Evolutionary conservation across 768 basidiomycete genomes (phyloP).

Genomic region (Russula ochroleuca): DNA sequence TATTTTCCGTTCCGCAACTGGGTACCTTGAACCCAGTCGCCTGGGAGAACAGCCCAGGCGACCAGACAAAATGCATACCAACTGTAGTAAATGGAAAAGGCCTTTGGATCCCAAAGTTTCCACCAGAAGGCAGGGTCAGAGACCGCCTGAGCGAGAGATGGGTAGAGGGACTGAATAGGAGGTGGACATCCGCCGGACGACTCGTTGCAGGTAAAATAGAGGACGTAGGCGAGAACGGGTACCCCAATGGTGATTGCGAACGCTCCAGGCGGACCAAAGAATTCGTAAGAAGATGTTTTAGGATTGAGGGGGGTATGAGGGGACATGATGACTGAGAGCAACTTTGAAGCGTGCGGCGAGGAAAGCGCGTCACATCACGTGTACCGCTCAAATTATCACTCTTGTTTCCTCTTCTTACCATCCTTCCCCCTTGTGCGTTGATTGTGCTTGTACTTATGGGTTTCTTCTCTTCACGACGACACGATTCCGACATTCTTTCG

Average conservation of each 20-base stretch:
- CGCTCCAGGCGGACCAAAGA: constrained; percentile 77
- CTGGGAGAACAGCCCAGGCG: constrained; percentile 76
- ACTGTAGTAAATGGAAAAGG: constrained; percentile 65
- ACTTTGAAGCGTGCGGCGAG: too few relatives aligned
- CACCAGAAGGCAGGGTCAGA: constrained; percentile 59
- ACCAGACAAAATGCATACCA: constrained; percentile 91
- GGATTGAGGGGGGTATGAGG: constrained; percentile 48
- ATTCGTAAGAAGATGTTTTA: constrained; percentile 70
- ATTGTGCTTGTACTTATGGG: constrained; percentile 33
- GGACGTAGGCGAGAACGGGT: constrained; percentile 64
- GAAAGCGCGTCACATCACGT: constrained; percentile 16
- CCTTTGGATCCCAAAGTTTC: constrained; percentile 78
- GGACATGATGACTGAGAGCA: constrained; percentile 13
- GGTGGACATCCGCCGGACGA: constrained; percentile 66
- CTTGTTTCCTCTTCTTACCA: not conserved
- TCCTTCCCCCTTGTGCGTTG: constrained; percentile 44
- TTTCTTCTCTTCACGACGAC: constrained; percentile 40
- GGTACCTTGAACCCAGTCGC: constrained; percentile 40
- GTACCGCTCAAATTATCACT: not conserved
- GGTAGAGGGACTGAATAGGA: constrained; percentile 38
- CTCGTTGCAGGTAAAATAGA: constrained; percentile 79
- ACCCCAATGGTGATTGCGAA: constrained; percentile 64
- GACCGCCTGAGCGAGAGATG: constrained; percentile 45
- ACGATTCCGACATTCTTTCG: constrained; percentile 29
- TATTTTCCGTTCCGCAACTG: constrained; percentile 66